Evolutionary conservation across 768 basidiomycete genomes (phyloP).

Genomic region (Mycena rebaudengoi): DNA sequence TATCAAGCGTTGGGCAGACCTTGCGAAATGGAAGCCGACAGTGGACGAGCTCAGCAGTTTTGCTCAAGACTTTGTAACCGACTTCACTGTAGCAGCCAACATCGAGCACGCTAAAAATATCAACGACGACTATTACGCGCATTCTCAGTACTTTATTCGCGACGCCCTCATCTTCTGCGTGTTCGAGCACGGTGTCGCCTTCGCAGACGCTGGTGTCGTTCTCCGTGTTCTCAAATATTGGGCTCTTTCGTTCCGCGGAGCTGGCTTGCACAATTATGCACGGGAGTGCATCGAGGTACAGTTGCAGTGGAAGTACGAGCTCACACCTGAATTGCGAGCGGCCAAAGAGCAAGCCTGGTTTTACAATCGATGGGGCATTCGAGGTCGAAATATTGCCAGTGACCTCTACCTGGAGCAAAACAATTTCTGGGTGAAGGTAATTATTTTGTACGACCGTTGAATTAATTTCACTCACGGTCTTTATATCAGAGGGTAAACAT

Average conservation of each 20-base stretch:
- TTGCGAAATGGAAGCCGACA: conserved; percentile 16
- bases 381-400: conserved; percentile 34
- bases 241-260: conserved; percentile 40
- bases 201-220: conserved; percentile 39
- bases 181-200: conserved; percentile 38
- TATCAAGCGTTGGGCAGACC: conserved; percentile 12
- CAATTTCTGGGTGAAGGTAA: conserved; percentile 38
- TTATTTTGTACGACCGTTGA: not conserved
- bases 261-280: conserved; percentile 43
- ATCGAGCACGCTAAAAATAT: not conserved
- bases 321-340: conserved; percentile 16
- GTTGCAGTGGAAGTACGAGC: conserved; percentile 30
- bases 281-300: conserved; percentile 34
- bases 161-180: conserved; percentile 39
- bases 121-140: conserved; percentile 21
- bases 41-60: conserved; percentile 8
- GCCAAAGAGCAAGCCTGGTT: conserved; percentile 36
- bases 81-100: conserved; percentile 3
- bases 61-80: conserved; percentile 2
- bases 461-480: not conserved
- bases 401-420: conserved; percentile 43
- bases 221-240: conserved; percentile 36
- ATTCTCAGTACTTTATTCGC: conserved; percentile 36
- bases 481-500: conserved; percentile 30
- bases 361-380: conserved; percentile 34